A percentile compares a stretch with the other conserved stretches of the same genome.
Conservation (phyloP, 306 rosid genomes). For the Ceratonia siliqua region DNA sequence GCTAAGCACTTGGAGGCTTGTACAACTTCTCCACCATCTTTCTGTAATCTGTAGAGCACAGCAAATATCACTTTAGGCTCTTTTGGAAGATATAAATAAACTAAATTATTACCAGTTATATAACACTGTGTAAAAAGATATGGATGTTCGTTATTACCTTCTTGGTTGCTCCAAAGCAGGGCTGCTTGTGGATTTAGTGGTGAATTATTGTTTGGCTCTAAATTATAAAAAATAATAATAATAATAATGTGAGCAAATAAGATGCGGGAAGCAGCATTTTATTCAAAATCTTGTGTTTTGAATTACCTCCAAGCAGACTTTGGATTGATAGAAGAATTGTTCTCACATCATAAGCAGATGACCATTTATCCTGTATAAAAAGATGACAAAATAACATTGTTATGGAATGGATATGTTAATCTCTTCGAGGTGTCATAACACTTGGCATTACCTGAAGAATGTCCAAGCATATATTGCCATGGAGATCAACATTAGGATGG, state of each 20-base stretch:
- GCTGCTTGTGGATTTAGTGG: conserved; percentile 96
- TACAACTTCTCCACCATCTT: conserved; percentile 92
- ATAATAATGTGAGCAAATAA: not conserved
- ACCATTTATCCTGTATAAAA: conserved; percentile 71
- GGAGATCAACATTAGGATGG: conserved; percentile 87
- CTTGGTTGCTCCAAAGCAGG: conserved; percentile 89
- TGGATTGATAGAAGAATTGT: conserved; percentile 73
- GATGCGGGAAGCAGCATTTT: not conserved
- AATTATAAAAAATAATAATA: not conserved
- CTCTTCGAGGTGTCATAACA: not conserved
- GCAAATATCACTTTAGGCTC: conserved; percentile 9
- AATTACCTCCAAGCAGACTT: conserved; percentile 90
- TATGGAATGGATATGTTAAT: not conserved
- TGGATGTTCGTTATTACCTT: conserved; percentile 51
- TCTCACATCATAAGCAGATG: conserved; percentile 88
- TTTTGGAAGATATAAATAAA: not conserved
- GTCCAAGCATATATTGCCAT: conserved; percentile 93
- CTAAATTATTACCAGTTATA: not conserved
- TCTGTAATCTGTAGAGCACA: conserved; percentile 65
- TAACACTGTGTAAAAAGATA: not conserved
- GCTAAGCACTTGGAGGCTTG: conserved; percentile 61
- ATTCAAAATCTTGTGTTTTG: not conserved
- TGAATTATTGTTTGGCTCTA: conserved; percentile 90
- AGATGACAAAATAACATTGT: not conserved
- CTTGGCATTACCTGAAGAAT: conserved; percentile 78